These are phyloP conservation scores for Aspergillus saccharolyticus DNA, from an alignment of 495 filamentous ascomycete species.

Conservation along the genomic window DNA sequence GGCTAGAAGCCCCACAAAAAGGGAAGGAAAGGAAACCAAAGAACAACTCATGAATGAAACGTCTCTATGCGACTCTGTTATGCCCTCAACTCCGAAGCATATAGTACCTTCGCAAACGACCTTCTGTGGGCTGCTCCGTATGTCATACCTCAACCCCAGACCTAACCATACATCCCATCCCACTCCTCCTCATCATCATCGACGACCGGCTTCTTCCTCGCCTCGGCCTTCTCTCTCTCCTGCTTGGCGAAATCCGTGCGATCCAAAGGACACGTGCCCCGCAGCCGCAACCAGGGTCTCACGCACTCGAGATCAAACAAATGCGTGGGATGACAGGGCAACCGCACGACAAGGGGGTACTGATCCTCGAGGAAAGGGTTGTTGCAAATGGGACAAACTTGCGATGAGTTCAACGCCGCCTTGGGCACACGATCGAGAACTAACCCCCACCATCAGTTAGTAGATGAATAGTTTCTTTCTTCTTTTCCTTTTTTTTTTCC, in stretches of 20 bases:
- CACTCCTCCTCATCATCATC: conserved; percentile 65
- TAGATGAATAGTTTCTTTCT: background rate
- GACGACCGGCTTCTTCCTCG: conserved; percentile 43
- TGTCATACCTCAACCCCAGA: background rate
- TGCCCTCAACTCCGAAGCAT: no score
- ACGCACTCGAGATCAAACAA: conserved; percentile 92
- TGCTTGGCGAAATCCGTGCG: conserved; percentile 72
- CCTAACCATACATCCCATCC: conserved; percentile 70
- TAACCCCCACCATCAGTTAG: no score
- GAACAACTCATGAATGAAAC: background rate
- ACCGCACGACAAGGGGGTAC: conserved; percentile 77
- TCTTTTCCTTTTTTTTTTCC: no score
- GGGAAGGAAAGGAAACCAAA: no score
- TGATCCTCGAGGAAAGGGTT: conserved; percentile 73
- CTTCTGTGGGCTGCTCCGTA: no score
- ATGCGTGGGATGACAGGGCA: conserved; percentile 80
- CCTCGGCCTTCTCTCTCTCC: conserved; percentile 57
- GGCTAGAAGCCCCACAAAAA: conserved; percentile 1
- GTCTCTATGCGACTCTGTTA: background rate
- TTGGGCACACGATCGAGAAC: conserved; percentile 75
- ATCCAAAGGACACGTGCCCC: conserved; percentile 87
- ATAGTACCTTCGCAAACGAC: no score
- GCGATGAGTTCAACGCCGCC: conserved; percentile 57
- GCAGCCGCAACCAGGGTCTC: conserved; percentile 82
- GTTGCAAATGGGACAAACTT: conserved; percentile 81